These are phyloP conservation scores for Lipomyces mesembrius DNA, from an alignment of 805 yeast genomes.

Conservation along the genomic window DNA sequence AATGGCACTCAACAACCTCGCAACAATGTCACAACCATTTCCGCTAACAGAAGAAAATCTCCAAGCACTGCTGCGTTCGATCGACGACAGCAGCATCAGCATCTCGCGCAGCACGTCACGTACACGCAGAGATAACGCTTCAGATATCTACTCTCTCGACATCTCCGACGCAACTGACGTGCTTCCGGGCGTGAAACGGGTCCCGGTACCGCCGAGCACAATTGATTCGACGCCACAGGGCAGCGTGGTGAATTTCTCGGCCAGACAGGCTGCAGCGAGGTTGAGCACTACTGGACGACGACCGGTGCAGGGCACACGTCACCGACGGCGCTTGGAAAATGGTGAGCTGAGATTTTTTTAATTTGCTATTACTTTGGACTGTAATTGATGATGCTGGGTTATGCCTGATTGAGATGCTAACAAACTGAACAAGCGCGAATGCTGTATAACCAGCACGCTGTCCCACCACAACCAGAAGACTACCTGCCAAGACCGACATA, in stretches of 20 bases:
- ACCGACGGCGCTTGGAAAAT: constrained; percentile 33
- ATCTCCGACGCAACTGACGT: neutral
- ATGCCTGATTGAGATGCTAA: neutral
- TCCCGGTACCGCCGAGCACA: constrained; percentile 17
- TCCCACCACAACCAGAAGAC: constrained; percentile 31
- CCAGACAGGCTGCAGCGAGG: constrained; percentile 29
- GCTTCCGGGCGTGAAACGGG: neutral
- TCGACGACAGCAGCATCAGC: constrained; percentile 11
- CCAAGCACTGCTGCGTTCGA: constrained; percentile 28
- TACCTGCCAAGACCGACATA: constrained; percentile 30
- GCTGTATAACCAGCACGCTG: constrained; percentile 37
- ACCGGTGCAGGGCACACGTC: constrained; percentile 32
- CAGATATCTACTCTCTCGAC: constrained; percentile 10
- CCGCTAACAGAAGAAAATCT: constrained; percentile 37
- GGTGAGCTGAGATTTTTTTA: constrained; percentile 7
- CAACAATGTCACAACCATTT: constrained; percentile 11
- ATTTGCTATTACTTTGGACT: neutral
- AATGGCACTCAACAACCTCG: neutral
- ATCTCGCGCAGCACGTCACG: neutral
- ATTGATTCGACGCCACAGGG: constrained; percentile 35
- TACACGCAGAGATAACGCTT: constrained; percentile 5
- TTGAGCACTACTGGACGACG: constrained; percentile 13
- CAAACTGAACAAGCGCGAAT: constrained; percentile 27
- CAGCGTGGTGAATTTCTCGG: constrained; percentile 29
- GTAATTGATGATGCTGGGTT: neutral